These are phyloP conservation scores for Macrophomina tecta DNA, from an alignment of 2,329 filamentous ascomycete species.

Conservation along the genomic window DNA sequence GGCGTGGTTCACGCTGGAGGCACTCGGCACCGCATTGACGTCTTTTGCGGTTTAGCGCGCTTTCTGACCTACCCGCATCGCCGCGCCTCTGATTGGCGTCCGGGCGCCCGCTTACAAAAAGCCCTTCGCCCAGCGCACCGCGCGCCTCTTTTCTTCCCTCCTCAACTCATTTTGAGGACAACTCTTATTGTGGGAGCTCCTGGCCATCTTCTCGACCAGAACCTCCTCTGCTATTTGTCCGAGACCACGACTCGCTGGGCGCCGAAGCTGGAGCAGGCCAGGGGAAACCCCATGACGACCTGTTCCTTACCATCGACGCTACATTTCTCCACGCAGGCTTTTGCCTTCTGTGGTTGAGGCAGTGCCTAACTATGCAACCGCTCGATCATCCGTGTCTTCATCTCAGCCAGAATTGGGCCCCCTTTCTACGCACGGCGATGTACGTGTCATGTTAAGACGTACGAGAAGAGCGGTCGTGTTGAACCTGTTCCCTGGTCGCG, in stretches of 20 bases:
- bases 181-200: slow-evolving; percentile 70
- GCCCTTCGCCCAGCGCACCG: background rate
- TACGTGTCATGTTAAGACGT: too few species aligned
- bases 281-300: slow-evolving; percentile 59
- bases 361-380: background rate
- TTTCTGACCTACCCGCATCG: slow-evolving; percentile 8
- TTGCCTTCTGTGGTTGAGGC: background rate
- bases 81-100: slow-evolving; percentile 26
- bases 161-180: slow-evolving; percentile 64
- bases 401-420: too few species aligned
- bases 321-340: slow-evolving; percentile 47
- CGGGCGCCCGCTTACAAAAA: slow-evolving; percentile 27
- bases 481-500: too few species aligned
- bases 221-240: slow-evolving; percentile 68
- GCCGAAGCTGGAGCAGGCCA: slow-evolving; percentile 71
- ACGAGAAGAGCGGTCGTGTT: too few species aligned
- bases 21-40: slow-evolving; percentile 24
- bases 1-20: slow-evolving; percentile 25
- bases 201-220: slow-evolving; percentile 52
- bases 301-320: slow-evolving; percentile 72
- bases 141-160: slow-evolving; percentile 38
- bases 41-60: slow-evolving; percentile 22
- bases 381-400: too few species aligned
- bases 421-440: too few species aligned
- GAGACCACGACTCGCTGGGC: slow-evolving; percentile 61